These are phyloP conservation scores for Macroventuria anomochaeta DNA, from an alignment of 2,329 filamentous ascomycete species.

Conservation along the genomic window DNA sequence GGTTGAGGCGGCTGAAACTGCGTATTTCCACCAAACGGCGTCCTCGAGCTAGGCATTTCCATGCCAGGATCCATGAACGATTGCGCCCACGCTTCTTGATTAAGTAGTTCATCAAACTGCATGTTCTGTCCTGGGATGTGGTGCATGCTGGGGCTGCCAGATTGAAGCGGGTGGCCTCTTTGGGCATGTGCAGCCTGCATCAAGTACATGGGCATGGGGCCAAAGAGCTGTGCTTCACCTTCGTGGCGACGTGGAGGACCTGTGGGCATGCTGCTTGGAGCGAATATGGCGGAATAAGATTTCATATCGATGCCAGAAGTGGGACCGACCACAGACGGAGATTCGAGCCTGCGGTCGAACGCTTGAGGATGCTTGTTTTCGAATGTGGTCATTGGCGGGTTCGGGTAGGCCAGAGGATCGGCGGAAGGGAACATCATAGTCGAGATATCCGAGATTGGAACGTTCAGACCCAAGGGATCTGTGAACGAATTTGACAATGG, in stretches of 20 bases:
- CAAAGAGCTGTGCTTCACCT: conserved; percentile 75
- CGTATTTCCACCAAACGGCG: conserved; percentile 26
- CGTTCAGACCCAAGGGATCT: conserved; percentile 46
- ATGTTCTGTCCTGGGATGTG: conserved; percentile 33
- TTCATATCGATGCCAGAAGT: conserved; percentile 40
- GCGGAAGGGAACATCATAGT: conserved; percentile 81
- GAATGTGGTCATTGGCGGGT: conserved; percentile 70
- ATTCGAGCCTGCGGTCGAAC: conserved; percentile 34
- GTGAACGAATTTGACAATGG: conserved; percentile 40
- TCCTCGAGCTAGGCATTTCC: conserved; percentile 32
- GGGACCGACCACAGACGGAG: conserved; percentile 27
- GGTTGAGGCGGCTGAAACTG: conserved; percentile 31
- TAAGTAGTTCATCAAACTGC: conserved; percentile 48
- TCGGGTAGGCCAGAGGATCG: conserved; percentile 81
- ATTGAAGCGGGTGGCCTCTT: conserved; percentile 36
- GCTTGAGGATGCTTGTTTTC: conserved; percentile 51
- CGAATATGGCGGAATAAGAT: conserved; percentile 31
- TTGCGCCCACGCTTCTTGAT: conserved; percentile 50
- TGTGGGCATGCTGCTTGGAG: conserved; percentile 27
- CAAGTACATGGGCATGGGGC: conserved; percentile 73
- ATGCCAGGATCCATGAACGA: conserved; percentile 47
- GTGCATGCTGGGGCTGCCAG: conserved; percentile 28
- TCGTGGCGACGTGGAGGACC: conserved; percentile 51
- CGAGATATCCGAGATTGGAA: conserved; percentile 70
- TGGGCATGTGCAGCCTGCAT: conserved; percentile 57